phyloP scores from a whole-genome alignment of 2,329 filamentous ascomycete genomes.

The Ophiobolus disseminans region DNA sequence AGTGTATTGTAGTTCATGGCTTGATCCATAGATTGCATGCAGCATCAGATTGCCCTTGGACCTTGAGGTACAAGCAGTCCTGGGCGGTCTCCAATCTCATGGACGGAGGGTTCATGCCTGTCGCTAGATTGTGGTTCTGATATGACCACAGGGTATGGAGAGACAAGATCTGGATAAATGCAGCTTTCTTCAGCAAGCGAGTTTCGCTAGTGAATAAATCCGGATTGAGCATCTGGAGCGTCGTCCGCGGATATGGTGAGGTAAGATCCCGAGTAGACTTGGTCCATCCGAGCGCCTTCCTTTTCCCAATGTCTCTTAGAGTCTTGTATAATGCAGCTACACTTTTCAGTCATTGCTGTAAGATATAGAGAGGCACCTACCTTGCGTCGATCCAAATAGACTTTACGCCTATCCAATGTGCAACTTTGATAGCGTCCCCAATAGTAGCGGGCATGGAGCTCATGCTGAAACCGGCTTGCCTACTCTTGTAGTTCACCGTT shows the following conservation, averaged over 20 bases:
- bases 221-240: not conserved
- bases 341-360: too few species aligned
- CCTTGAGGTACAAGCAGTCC: not conserved
- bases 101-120: not conserved
- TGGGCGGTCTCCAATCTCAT: too few species aligned
- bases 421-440: too few species aligned
- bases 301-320: not conserved
- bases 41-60: not conserved
- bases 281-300: not conserved
- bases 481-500: too few species aligned
- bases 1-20: not conserved
- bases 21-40: not conserved
- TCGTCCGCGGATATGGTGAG: not conserved
- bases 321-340: too few species aligned
- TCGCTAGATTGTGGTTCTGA: not conserved
- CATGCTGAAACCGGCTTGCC: too few species aligned
- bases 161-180: too few species aligned
- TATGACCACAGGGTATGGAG: not conserved
- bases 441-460: too few species aligned
- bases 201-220: not conserved
- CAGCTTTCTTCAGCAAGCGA: too few species aligned
- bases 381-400: too few species aligned
- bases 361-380: too few species aligned
- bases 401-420: too few species aligned
- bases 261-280: not conserved